These are phyloP conservation scores for Mortierella sp. DNA, from an alignment of 371 early-diverging fungal species.

Conservation along the genomic window DNA sequence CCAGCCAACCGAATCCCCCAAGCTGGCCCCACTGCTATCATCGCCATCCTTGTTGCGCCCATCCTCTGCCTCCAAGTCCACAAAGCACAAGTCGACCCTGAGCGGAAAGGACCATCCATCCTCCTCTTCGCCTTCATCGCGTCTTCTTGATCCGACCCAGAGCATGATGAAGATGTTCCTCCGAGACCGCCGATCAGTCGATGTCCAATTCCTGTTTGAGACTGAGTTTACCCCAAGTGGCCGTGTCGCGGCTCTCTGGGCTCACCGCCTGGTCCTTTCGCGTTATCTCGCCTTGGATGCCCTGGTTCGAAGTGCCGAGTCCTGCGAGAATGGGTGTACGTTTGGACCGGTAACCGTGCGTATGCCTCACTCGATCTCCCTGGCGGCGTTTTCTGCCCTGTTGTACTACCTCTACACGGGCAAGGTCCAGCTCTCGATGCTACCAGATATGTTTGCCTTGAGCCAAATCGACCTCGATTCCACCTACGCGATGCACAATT, in stretches of 20 bases:
- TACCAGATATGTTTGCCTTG: not conserved
- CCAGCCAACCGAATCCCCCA: not conserved
- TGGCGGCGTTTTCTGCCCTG: not conserved
- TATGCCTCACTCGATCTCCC: no score
- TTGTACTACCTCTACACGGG: not conserved
- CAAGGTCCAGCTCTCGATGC: not conserved
- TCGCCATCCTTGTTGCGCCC: not conserved
- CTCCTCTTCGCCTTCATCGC: not conserved
- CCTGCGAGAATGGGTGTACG: not conserved
- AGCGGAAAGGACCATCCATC: not conserved
- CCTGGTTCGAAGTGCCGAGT: not conserved
- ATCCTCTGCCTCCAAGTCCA: not conserved
- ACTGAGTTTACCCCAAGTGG: not conserved
- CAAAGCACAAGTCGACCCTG: not conserved
- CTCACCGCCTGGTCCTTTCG: not conserved
- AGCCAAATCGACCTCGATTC: not conserved
- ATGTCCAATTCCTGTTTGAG: not conserved
- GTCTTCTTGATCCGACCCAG: not conserved
- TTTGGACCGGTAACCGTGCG: not conserved
- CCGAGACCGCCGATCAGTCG: not conserved
- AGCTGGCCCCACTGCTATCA: not conserved
- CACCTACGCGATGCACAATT: not conserved
- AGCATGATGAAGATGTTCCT: slow-evolving; percentile 1
- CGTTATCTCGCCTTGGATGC: not conserved
- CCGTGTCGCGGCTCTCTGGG: not conserved